Evolutionary conservation across 2,329 filamentous ascomycete species (phyloP).

Genomic region (Cladosporium austrohemisphaericum): DNA sequence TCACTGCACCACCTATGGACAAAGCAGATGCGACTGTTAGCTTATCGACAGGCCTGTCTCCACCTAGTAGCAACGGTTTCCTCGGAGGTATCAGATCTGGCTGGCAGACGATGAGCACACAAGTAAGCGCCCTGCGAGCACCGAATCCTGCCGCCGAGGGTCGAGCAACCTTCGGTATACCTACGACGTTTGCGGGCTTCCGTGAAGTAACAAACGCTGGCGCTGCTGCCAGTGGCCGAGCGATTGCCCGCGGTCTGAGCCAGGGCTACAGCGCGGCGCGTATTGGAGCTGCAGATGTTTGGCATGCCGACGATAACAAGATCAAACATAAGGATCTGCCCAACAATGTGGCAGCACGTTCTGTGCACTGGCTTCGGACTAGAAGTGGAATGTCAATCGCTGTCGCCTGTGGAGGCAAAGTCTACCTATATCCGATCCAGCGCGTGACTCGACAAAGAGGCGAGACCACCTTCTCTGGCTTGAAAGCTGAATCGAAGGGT

Average conservation of each 20-base stretch:
- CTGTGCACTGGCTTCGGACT: slow-evolving; percentile 63
- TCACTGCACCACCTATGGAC: slow-evolving; percentile 20
- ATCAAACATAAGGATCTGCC: slow-evolving; percentile 61
- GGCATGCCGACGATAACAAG: slow-evolving; percentile 72
- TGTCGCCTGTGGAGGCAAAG: slow-evolving; percentile 61
- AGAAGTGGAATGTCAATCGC: slow-evolving; percentile 61
- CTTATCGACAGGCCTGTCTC: slow-evolving; percentile 30
- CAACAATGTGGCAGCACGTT: slow-evolving; percentile 53
- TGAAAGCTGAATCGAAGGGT: slow-evolving; percentile 29
- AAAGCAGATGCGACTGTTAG: slow-evolving; percentile 34
- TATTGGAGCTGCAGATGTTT: slow-evolving; percentile 65
- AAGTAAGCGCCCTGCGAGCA: slow-evolving; percentile 29
- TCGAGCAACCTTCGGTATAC: slow-evolving; percentile 22
- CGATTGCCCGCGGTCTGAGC: slow-evolving; percentile 69
- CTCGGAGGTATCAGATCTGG: slow-evolving; percentile 33
- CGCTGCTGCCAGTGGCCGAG: slow-evolving; percentile 62
- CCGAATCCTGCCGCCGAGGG: slow-evolving; percentile 16
- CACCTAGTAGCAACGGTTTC: slow-evolving; percentile 31
- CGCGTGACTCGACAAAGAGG: slow-evolving; percentile 37
- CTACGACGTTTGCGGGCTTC: slow-evolving; percentile 32
- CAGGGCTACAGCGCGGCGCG: slow-evolving; percentile 69
- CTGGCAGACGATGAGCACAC: slow-evolving; percentile 40
- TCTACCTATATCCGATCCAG: slow-evolving; percentile 63
- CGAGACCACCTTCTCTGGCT: slow-evolving; percentile 51
- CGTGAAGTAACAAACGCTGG: slow-evolving; percentile 30